Evolutionary conservation across 2,329 filamentous ascomycete genomes (phyloP), one percentile per base, ranked within the genome.

Genomic region (Aspergillus thermomutatus): DNA sequence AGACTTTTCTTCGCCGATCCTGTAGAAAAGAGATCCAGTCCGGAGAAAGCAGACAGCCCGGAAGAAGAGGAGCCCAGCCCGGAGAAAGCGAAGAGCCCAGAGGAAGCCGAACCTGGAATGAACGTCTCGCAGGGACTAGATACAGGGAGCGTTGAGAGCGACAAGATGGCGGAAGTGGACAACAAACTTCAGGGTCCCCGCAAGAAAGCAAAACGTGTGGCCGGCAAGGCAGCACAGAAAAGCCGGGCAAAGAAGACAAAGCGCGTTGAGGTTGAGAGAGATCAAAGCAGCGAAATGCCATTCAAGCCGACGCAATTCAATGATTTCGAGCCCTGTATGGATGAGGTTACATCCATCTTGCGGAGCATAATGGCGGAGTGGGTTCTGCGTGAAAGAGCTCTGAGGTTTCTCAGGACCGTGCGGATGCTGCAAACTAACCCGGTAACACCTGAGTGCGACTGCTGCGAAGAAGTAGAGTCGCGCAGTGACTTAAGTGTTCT

Each of bases 401-500:
- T 68, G 11, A 64, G 71, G 7, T 69, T 70, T 48, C 62, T 66
- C 3, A 50, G 49, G 23, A 57, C 60, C 10, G 52, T 68, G 19
- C 61, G 57, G n/a, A 11, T 31, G 5, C 49, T 72, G 8, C 67
- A 69, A 19, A 59, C 52, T 3, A 40, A 23, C 1, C 25, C 41
- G 8, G 43, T 53, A 4, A 48, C 62, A 26, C 60, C 59, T 37
- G 4, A 50, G 4, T 79, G 77, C 61, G 60, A 69, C 40, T 59
- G 54, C 19, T 80, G 78, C 59, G 54, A 56, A 3, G 57, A 54
- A n/a, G 57, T 59, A 7, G 50, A 69, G 4, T 63, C 61, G n/a
- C 64, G 72, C 43, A 64, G 66, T 5, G 59, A 71, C 4, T 59
- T 78, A 10, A 71, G 66, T 17, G 65, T 84, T 4, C 72, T 83